Conservation (phyloP, 164 flowering plant genomes). For the Magnolia kwangsiensis region DNA sequence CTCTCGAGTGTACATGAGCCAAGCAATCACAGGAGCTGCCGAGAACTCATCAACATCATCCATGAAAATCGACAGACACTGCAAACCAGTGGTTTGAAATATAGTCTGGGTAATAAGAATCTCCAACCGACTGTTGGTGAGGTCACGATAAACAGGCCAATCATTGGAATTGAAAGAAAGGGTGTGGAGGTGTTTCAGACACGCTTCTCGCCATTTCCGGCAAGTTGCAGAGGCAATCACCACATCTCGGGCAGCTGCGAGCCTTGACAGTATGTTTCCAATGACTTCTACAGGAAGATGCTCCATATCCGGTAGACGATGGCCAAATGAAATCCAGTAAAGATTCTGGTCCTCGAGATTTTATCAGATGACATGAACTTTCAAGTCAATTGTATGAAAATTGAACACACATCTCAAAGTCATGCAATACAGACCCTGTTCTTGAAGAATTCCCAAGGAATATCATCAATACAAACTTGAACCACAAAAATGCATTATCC, state of each 20-base stretch:
- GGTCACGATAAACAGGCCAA: constrained; percentile 70
- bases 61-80: constrained; percentile 57
- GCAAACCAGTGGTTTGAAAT: constrained; percentile 73
- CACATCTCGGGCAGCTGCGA: constrained; percentile 86
- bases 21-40: constrained; percentile 85
- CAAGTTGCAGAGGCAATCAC: constrained; percentile 87
- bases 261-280: constrained; percentile 77
- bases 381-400: neutral
- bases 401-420: too few relatives aligned
- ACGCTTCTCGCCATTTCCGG: constrained; percentile 83
- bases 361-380: neutral
- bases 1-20: constrained; percentile 93
- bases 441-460: neutral
- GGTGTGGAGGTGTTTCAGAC: constrained; percentile 62
- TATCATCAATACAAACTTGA: neutral
- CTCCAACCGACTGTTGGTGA: constrained; percentile 54
- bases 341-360: neutral
- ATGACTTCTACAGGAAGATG: constrained; percentile 84
- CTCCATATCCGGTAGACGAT: constrained; percentile 47
- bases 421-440: neutral
- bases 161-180: constrained; percentile 71
- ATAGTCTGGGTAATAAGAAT: constrained; percentile 79
- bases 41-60: constrained; percentile 84
- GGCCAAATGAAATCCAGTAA: neutral
- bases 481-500: neutral